Percentiles rank a stretch among this genome's conserved stretches.
Evolutionary conservation across 106 monocot species (phyloP).

Genomic region (Narthecium ossifragum): DNA sequence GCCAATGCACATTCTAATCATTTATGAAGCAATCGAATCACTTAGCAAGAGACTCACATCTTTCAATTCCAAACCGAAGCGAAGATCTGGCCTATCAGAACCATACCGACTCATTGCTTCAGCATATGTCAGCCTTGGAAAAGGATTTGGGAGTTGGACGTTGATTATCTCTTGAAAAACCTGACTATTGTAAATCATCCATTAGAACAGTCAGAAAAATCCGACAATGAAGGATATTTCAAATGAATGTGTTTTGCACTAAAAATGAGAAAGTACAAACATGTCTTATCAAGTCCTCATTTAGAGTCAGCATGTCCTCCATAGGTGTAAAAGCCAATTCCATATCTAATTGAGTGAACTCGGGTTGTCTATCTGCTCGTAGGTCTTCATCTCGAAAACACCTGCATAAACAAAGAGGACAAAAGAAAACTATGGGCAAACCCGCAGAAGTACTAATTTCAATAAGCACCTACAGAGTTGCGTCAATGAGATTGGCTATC

Average conservation of each 20-base stretch:
- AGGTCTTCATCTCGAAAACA: conserved; percentile 99
- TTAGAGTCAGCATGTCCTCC: conserved; percentile 89
- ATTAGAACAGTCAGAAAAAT: neutral
- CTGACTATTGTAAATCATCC: conserved; percentile 23
- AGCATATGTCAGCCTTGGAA: conserved; percentile 86
- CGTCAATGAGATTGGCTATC: no score
- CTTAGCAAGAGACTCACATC: conserved; percentile 61
- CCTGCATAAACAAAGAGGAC: conserved; percentile 29
- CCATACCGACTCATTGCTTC: conserved; percentile 90
- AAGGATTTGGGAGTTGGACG: conserved; percentile 76
- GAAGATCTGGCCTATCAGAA: conserved; percentile 90
- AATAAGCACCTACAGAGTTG: no score
- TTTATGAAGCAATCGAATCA: no score
- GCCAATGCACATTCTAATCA: no score
- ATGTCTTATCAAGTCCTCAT: conserved; percentile 91
- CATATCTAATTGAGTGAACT: conserved; percentile 97
- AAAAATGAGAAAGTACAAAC: conserved; percentile 31
- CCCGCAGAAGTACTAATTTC: no score
- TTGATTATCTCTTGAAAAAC: conserved; percentile 70
- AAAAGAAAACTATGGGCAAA: no score
- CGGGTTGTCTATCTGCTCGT: conserved; percentile 96
- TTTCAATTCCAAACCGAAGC: conserved; percentile 76
- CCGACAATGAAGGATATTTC: neutral
- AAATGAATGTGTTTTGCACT: neutral
- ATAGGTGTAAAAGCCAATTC: conserved; percentile 95